Evolutionary conservation across 139 green algal genomes (phyloP).

Genomic region (Volvox reticuliferus): DNA sequence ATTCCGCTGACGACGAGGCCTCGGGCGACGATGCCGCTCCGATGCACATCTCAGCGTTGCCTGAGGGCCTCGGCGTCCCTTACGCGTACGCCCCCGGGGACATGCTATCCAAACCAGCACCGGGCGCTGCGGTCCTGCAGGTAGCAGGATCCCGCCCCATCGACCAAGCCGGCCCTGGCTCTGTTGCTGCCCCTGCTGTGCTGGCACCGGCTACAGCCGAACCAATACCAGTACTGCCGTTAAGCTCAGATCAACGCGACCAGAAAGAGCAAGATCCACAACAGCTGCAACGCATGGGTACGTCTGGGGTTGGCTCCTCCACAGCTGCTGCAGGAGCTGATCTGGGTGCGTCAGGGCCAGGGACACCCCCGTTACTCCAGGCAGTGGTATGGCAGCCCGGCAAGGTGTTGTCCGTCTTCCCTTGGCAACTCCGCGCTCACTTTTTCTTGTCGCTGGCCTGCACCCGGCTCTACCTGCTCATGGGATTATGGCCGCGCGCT

Average conservation of each 20-base stretch:
- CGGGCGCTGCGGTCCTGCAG: background rate
- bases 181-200: background rate
- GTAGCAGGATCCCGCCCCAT: background rate
- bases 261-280: background rate
- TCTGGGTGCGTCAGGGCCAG: background rate
- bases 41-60: background rate
- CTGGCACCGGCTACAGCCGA: background rate
- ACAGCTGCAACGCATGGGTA: background rate
- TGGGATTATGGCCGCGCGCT: constrained; percentile 39
- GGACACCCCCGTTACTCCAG: constrained; percentile 35
- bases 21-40: background rate
- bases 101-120: constrained; percentile 20
- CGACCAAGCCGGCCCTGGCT: background rate
- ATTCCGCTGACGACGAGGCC: background rate
- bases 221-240: background rate
- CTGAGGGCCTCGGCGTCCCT: background rate
- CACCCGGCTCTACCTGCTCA: constrained; percentile 42
- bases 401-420: constrained; percentile 44
- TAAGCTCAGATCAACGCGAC: background rate
- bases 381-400: constrained; percentile 34
- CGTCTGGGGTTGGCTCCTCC: background rate
- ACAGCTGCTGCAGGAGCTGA: background rate
- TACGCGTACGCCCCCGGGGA: constrained; percentile 38
- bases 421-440: constrained; percentile 45
- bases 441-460: constrained; percentile 44